A percentile compares a stretch with the other conserved stretches of the same genome.
Conservation (phyloP, 768 basidiomycete species). For the Tephrocybe rancida region DNA sequence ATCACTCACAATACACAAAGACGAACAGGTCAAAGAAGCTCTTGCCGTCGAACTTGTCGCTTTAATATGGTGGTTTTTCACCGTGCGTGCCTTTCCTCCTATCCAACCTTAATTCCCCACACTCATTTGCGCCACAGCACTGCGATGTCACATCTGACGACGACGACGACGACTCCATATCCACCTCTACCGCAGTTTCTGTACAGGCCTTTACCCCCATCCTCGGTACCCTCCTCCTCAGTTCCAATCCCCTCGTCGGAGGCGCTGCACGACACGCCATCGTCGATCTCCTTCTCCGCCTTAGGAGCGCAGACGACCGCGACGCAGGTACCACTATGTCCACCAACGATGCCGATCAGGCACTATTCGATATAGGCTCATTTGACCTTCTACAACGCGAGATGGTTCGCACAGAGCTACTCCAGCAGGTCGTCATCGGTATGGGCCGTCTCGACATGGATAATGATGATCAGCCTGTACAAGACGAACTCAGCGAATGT, state of each 20-base stretch:
- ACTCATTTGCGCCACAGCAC: slow-evolving; percentile 41
- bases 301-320: slow-evolving; percentile 60
- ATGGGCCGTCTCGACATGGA: slow-evolving; percentile 72
- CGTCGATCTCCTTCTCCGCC: slow-evolving; percentile 74
- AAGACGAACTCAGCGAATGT: too few relatives aligned
- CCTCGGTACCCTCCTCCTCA: slow-evolving; percentile 85
- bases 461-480: slow-evolving; percentile 22
- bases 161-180: slow-evolving; percentile 25
- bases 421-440: slow-evolving; percentile 87
- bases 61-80: slow-evolving; percentile 94
- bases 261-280: slow-evolving; percentile 74
- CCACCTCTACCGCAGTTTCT: slow-evolving; percentile 53
- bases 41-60: slow-evolving; percentile 77
- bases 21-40: slow-evolving; percentile 88
- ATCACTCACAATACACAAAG: slow-evolving; percentile 37
- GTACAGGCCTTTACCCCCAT: slow-evolving; percentile 92
- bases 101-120: slow-evolving; percentile 6
- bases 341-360: slow-evolving; percentile 36
- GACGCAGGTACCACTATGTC: slow-evolving; percentile 27
- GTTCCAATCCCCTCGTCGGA: slow-evolving; percentile 72
- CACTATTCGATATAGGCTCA: slow-evolving; percentile 36
- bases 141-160: slow-evolving; percentile 66
- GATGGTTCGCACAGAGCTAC: slow-evolving; percentile 78
- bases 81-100: slow-evolving; percentile 37
- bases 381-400: slow-evolving; percentile 59